phyloP scores from a whole-genome alignment of 148 eudicot genomes.

The Fallopia convolvulus region DNA sequence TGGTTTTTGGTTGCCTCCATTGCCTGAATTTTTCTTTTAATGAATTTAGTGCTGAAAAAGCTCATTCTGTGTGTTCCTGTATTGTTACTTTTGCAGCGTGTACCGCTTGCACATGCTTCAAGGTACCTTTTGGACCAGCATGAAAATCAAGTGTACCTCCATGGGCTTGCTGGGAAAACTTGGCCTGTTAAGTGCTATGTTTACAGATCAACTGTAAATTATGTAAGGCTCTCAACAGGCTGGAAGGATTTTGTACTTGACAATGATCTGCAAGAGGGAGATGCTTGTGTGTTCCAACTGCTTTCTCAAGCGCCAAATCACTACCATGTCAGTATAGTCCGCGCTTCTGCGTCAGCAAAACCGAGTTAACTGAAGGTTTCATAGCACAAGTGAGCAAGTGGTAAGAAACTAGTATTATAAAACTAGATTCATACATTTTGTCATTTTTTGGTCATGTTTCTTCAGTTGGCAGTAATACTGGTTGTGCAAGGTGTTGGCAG shows the following conservation, averaged over 20 bases:
- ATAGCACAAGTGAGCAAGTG: neutral
- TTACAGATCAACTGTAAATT: neutral
- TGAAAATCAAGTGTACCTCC: constrained; percentile 1
- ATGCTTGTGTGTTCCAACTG: constrained; percentile 9
- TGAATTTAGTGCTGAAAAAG: neutral
- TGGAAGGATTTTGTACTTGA: constrained; percentile 7
- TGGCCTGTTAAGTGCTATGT: constrained; percentile 7
- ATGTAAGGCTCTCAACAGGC: neutral
- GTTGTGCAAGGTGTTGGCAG: neutral
- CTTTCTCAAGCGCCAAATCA: constrained; percentile 9
- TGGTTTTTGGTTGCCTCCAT: neutral
- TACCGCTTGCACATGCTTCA: constrained; percentile 4
- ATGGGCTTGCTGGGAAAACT: constrained; percentile 3
- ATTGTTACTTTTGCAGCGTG: neutral
- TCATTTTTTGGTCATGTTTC: neutral
- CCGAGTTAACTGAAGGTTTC: neutral
- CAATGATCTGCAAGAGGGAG: constrained; percentile 11
- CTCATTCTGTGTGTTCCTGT: neutral
- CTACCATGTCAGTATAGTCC: neutral
- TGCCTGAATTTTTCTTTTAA: neutral
- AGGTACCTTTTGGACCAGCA: constrained; percentile 1
- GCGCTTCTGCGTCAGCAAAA: constrained; percentile 1
- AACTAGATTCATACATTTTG: neutral
- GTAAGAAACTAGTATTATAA: neutral
- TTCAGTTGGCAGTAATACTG: neutral